Conservation (phyloP, 768 basidiomycete genomes). For the Phanerochaete carnosa region DNA sequence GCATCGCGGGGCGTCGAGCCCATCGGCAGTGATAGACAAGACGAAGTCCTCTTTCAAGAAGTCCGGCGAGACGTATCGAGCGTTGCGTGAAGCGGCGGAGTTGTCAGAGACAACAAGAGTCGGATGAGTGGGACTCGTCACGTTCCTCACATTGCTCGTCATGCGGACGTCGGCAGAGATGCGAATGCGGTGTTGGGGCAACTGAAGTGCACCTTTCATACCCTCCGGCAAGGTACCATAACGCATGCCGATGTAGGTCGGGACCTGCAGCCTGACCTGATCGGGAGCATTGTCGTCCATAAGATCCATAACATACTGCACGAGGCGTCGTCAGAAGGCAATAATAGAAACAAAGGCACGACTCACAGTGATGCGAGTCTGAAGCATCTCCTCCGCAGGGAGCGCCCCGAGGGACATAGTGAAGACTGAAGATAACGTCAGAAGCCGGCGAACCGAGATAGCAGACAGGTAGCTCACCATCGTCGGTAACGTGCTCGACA, state of each 20-base stretch:
- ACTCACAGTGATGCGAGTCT: constrained; percentile 32
- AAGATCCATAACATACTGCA: constrained; percentile 30
- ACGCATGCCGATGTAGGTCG: constrained; percentile 46
- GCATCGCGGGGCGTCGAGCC: constrained; percentile 52
- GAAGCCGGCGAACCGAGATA: neutral
- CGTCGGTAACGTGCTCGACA: constrained; percentile 47
- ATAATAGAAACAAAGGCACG: constrained; percentile 27
- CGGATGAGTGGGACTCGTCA: constrained; percentile 46
- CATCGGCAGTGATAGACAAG: constrained; percentile 44
- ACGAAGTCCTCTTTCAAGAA: constrained; percentile 51
- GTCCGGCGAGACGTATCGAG: constrained; percentile 36
- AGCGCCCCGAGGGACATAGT: constrained; percentile 36
- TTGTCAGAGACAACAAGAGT: constrained; percentile 32
- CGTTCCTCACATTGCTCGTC: constrained; percentile 36
- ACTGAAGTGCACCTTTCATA: constrained; percentile 24
- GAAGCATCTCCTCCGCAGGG: constrained; percentile 37
- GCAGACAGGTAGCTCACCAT: constrained; percentile 17
- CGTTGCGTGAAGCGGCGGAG: constrained; percentile 35
- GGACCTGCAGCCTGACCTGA: constrained; percentile 51
- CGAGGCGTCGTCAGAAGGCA: no score
- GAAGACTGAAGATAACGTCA: neutral
- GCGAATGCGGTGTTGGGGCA: constrained; percentile 34
- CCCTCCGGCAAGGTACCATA: constrained; percentile 47
- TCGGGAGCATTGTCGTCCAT: constrained; percentile 47
- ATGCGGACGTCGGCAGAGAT: constrained; percentile 48